A percentile compares a stretch with the other conserved stretches of the same genome.
phyloP scores from a whole-genome alignment of 2,329 filamentous ascomycete genomes.

The Pseudopyrenochaeta lycopersici region DNA sequence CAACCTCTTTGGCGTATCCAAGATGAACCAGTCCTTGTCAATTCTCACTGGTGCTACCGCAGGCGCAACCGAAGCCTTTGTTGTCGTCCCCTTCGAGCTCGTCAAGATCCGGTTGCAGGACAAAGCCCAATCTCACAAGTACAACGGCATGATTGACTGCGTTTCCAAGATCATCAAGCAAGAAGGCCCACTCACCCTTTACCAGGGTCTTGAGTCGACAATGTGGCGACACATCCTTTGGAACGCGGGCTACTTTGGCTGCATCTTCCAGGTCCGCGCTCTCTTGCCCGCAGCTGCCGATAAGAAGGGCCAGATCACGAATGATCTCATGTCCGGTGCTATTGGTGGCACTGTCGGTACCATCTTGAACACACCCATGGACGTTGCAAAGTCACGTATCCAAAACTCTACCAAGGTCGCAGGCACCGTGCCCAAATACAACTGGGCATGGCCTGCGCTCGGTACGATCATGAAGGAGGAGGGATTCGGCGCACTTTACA shows the following conservation, averaged over 20 bases:
- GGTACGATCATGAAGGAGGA: constrained; percentile 91
- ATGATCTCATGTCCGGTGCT: constrained; percentile 86
- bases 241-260: constrained; percentile 97
- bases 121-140: constrained; percentile 88
- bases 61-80: constrained; percentile 93
- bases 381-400: constrained; percentile 97
- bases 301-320: constrained; percentile 82
- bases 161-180: constrained; percentile 81
- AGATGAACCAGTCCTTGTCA: constrained; percentile 92
- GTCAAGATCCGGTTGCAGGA: constrained; percentile 99
- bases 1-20: constrained; percentile 79
- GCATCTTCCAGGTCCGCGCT: constrained; percentile 94
- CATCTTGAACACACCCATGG: constrained; percentile 92
- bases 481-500: constrained; percentile 91
- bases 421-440: constrained; percentile 91
- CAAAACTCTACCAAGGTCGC: constrained; percentile 88
- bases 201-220: constrained; percentile 96
- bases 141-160: constrained; percentile 82
- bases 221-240: constrained; percentile 94
- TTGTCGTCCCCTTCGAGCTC: constrained; percentile 97
- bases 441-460: constrained; percentile 94
- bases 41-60: constrained; percentile 93
- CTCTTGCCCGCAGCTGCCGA: constrained; percentile 82
- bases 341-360: constrained; percentile 92
- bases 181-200: constrained; percentile 87